Conservation (phyloP, 2,329 filamentous ascomycete genomes). For the Fusarium siculi region DNA sequence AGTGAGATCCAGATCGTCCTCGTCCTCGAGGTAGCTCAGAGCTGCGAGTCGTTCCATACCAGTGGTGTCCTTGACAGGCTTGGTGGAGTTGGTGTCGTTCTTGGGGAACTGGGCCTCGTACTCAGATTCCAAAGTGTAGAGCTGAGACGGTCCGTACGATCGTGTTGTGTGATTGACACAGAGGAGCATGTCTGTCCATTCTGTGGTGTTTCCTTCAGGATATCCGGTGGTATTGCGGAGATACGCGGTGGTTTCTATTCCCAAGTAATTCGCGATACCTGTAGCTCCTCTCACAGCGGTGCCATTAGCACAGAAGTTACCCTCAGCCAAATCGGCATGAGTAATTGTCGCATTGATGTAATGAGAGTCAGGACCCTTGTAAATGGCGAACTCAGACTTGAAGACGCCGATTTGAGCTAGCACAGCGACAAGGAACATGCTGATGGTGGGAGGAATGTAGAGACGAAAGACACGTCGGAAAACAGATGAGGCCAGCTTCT, state of each 20-base stretch:
- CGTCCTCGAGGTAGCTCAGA: constrained; percentile 4
- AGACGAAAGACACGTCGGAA: constrained; percentile 54
- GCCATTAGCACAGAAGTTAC: constrained; percentile 43
- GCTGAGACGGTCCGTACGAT: constrained; percentile 43
- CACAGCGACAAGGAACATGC: constrained; percentile 53
- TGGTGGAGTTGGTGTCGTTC: constrained; percentile 26
- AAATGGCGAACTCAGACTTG: constrained; percentile 49
- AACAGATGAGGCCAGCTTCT: constrained; percentile 51
- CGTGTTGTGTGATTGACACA: constrained; percentile 48
- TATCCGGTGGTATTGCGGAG: constrained; percentile 44
- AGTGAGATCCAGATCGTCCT: constrained; percentile 2
- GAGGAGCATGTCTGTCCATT: constrained; percentile 45
- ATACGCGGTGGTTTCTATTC: constrained; percentile 42
- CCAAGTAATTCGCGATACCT: constrained; percentile 46
- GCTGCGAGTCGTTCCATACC: constrained; percentile 3
- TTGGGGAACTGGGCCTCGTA: constrained; percentile 25
- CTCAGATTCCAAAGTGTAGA: constrained; percentile 43
- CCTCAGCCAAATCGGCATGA: constrained; percentile 28
- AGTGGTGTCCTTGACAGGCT: not conserved
- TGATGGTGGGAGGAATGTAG: constrained; percentile 54
- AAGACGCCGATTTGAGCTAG: constrained; percentile 53
- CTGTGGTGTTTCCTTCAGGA: constrained; percentile 36
- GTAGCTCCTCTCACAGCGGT: constrained; percentile 43
- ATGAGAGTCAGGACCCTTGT: constrained; percentile 51
- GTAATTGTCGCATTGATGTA: constrained; percentile 55